phyloP scores from a whole-genome alignment of 495 filamentous ascomycete genomes.

The Penicillium psychrofluorescens region DNA sequence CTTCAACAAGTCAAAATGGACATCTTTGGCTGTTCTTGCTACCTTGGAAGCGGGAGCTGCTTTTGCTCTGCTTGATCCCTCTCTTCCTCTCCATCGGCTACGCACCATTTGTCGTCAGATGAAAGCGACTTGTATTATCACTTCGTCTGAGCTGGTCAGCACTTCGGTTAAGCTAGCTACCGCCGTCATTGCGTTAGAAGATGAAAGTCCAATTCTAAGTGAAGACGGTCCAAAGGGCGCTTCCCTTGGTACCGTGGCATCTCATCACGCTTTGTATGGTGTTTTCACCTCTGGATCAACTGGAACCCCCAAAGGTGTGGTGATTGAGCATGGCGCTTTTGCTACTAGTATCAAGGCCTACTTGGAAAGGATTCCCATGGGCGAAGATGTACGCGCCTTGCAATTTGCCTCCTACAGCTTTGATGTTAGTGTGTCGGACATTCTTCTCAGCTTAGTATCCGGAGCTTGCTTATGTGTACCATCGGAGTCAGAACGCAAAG shows the following conservation, averaged over 20 bases:
- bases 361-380: slow-evolving; percentile 30
- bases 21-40: not conserved
- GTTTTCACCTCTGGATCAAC: slow-evolving; percentile 20
- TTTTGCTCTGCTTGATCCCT: not conserved
- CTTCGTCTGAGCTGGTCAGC: too few species aligned
- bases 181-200: too few species aligned
- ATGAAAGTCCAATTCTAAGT: too few species aligned
- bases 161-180: too few species aligned
- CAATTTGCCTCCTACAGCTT: slow-evolving; percentile 56
- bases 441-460: slow-evolving; percentile 46
- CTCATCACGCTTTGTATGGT: not conserved
- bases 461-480: slow-evolving; percentile 52
- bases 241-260: too few species aligned
- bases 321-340: slow-evolving; percentile 11
- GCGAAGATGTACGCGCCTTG: slow-evolving; percentile 42
- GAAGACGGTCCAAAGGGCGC: too few species aligned
- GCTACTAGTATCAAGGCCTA: slow-evolving; percentile 18
- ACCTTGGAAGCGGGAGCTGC: not conserved
- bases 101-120: too few species aligned
- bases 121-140: too few species aligned
- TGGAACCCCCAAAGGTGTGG: slow-evolving; percentile 21
- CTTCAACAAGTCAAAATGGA: not conserved
- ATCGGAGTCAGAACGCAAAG: slow-evolving; percentile 32
- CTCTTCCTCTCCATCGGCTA: too few species aligned
- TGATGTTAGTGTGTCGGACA: slow-evolving; percentile 50